phyloP scores from a whole-genome alignment of 1,139 yeast species.

The Torulaspora pretoriensis region DNA sequence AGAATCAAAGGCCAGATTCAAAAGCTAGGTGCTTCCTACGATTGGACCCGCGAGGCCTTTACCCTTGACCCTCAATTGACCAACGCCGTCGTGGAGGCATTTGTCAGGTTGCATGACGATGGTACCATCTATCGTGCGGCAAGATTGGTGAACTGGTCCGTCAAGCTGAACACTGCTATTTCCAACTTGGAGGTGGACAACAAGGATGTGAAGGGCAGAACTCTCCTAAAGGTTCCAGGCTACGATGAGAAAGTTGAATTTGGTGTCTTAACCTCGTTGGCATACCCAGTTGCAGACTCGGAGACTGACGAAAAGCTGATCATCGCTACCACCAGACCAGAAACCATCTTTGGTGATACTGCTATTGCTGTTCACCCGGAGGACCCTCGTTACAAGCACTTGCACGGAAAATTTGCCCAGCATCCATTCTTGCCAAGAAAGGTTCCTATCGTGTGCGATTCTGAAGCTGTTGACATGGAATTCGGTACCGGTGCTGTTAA shows the following conservation, averaged over 20 bases:
- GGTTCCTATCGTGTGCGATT: slow-evolving; percentile 82
- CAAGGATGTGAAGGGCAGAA: slow-evolving; percentile 80
- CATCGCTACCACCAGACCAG: slow-evolving; percentile 98
- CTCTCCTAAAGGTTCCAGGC: slow-evolving; percentile 79
- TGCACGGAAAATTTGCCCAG: slow-evolving; percentile 86
- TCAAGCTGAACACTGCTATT: slow-evolving; percentile 86
- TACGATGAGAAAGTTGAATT: slow-evolving; percentile 88
- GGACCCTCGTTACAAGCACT: slow-evolving; percentile 85
- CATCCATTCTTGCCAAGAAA: slow-evolving; percentile 88
- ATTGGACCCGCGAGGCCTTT: slow-evolving; percentile 92
- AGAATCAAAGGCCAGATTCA: slow-evolving; percentile 81
- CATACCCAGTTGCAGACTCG: slow-evolving; percentile 83
- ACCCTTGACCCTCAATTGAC: slow-evolving; percentile 78
- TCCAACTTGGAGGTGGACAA: slow-evolving; percentile 96
- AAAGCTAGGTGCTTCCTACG: slow-evolving; percentile 92
- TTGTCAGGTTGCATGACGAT: slow-evolving; percentile 86
- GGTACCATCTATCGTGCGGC: slow-evolving; percentile 94
- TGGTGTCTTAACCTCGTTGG: slow-evolving; percentile 92
- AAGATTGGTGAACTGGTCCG: slow-evolving; percentile 95
- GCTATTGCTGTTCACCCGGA: slow-evolving; percentile 97
- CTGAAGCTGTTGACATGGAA: slow-evolving; percentile 97
- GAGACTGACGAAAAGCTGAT: slow-evolving; percentile 66
- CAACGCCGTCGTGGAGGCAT: slow-evolving; percentile 84
- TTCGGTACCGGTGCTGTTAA: slow-evolving; percentile 99
- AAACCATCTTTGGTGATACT: slow-evolving; percentile 95